Evolutionary conservation across 2,329 filamentous ascomycete genomes (phyloP).

Genomic region (Pochonia chlamydosporia): DNA sequence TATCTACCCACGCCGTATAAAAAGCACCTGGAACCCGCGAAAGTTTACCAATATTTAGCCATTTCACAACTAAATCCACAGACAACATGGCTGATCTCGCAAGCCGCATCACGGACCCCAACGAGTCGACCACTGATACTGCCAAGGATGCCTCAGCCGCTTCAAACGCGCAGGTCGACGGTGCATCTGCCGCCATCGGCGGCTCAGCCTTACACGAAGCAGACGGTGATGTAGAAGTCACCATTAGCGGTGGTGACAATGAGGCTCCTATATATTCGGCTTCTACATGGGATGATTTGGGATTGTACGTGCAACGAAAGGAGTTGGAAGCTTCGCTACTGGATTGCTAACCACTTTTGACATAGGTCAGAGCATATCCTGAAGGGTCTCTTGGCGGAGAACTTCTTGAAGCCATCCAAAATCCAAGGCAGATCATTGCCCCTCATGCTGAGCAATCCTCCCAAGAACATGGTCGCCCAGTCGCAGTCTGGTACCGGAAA

Average conservation of each 20-base stretch:
- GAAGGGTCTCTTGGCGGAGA: constrained; percentile 71
- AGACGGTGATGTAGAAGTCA: constrained; percentile 10
- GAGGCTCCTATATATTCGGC: constrained; percentile 8
- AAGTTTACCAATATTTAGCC: neutral
- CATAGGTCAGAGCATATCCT: constrained; percentile 51
- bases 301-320: constrained; percentile 5
- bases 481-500: constrained; percentile 99
- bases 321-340: neutral
- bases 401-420: constrained; percentile 93
- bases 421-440: constrained; percentile 94
- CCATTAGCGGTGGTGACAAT: constrained; percentile 6
- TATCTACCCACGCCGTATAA: neutral
- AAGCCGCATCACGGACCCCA: constrained; percentile 7
- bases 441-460: constrained; percentile 79
- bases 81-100: constrained; percentile 9
- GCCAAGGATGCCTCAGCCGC: neutral
- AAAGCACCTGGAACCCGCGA: neutral
- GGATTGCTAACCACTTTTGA: constrained; percentile 1
- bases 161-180: constrained; percentile 6
- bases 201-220: constrained; percentile 7
- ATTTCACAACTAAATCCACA: neutral
- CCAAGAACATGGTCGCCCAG: constrained; percentile 91
- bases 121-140: neutral
- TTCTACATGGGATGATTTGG: constrained; percentile 8
- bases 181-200: constrained; percentile 7